Evolutionary conservation across 148 eudicot genomes (phyloP).

Genomic region (Pouteria glomerata): DNA sequence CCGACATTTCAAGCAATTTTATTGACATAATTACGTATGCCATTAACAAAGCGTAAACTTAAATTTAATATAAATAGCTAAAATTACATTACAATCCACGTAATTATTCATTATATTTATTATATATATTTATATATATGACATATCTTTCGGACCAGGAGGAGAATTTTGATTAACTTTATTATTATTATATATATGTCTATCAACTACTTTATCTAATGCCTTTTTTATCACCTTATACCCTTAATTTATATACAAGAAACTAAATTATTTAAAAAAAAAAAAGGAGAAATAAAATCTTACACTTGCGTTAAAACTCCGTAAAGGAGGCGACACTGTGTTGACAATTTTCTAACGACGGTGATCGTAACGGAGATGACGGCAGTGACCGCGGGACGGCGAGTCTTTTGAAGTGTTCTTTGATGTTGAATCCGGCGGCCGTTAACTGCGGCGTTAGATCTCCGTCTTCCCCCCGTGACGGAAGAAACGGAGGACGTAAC

Average conservation of each 20-base stretch:
- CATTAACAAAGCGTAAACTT: no score
- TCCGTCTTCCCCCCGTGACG: slow-evolving; percentile 24
- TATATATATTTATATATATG: no score
- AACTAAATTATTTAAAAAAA: slow-evolving; percentile 7
- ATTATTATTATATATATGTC: no score
- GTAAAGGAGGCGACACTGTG: slow-evolving; percentile 33
- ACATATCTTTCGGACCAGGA: no score
- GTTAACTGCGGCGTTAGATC: slow-evolving; percentile 5
- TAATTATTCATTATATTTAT: no score
- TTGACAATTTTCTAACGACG: slow-evolving; percentile 19
- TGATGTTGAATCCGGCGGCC: slow-evolving; percentile 29
- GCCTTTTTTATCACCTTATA: no score
- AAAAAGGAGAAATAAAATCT: neutral
- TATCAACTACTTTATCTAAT: no score
- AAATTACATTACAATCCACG: no score
- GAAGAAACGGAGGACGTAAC: slow-evolving; percentile 71
- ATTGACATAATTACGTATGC: no score
- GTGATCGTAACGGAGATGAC: slow-evolving; percentile 22
- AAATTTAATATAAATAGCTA: no score
- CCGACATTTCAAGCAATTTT: no score
- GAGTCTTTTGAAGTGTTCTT: slow-evolving; percentile 46
- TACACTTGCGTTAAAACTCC: slow-evolving; percentile 38
- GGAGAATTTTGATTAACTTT: no score
- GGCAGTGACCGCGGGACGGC: slow-evolving; percentile 30
- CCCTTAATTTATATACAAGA: slow-evolving; percentile 22